Base-by-base conservation (phyloP, 2,329 filamentous ascomycete genomes). In the Alternaria rosae region DNA sequence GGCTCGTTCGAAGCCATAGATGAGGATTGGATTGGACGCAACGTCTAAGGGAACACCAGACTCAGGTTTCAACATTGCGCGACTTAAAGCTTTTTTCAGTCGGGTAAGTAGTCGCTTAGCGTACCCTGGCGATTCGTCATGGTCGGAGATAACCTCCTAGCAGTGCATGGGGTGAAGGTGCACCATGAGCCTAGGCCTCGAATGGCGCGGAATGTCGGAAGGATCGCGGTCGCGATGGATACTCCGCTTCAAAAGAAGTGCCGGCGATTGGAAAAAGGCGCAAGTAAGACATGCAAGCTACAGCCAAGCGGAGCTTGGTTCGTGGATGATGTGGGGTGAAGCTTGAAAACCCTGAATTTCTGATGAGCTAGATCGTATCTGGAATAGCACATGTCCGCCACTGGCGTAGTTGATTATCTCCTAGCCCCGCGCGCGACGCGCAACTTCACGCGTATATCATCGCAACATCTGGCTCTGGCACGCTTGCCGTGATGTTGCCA, bases 1-100 rank as follows among this genome's bases (percentile, higher is more conserved):
- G 70, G 67, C 30, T 72, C 69, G 35, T 71, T 71, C 6, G 68
- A 65, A 51, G 69, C 68, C 69, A 71, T 68, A 23, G 4, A 21
- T 35, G 35, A 21, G 41, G 17, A 20, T 20, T 12, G 26, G 21
- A 25, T 21, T 21, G 2, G 17, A 45, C 23, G 30, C 25, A 47
- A 43, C 23, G 43, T 45, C n/a, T 25, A 42, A 26, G 21, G 41
- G 20, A 21, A 15, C 38, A 8, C 11, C 12, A 23, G 12, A 35
- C 28, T 35, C 5, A 23, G 13, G 7, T 8, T 21, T 30, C 11
- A 42, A 21, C 13, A 30, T 17, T 26, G 54, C 42, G 52, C 58
- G 47, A 38, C 45, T 57, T 11, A 47, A 45, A 43, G 32, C 53
- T 58, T 58, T 44, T 59, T n/a, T 57, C 51, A 48, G 47, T 55